Base-by-base conservation (phyloP, 257 asterid species). In the Voacanga thouarsii region DNA sequence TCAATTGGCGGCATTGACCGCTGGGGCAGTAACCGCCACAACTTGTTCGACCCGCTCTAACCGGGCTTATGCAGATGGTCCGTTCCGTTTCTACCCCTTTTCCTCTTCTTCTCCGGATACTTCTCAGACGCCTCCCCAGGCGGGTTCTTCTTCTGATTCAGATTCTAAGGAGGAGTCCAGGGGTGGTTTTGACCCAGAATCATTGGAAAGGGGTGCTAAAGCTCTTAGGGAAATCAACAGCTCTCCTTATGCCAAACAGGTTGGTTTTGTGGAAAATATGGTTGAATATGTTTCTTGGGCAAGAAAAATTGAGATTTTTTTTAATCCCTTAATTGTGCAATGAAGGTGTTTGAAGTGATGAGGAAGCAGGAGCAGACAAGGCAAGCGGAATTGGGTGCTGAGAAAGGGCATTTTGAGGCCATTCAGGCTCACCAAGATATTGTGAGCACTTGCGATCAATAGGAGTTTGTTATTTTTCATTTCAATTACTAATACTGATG, bases 341-440 rank as follows among this genome's bases (percentile, higher is more conserved):
- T 79, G 74, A 80, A 94, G 99, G 94, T 89, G 63, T 95, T 91
- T 68, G 95, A 91, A 41, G 80, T 95, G 59, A 95, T 93, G 99
- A 90, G 98, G 79, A 85, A 88, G 90, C 99, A 95, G 88, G 99
- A 95, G 67, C 90, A 90, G 72, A 68, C 86, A 11, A 88, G 99
- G 82, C 88, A 85, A 59, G 84, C 90, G 7, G 99, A 95, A 83
- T 77, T 90, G 88, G 89, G 80, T 0, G 98, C 99, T 0, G 97
- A 95, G 87, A 93, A 86, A 87, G 89, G 90, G n/a, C 85, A 93
- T 82, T 91, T 71, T 79, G 96, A 87, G 65, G 96, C 96, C 55
- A 84, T 89, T 80, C 96, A 93, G 84, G 80, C 98, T 67, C 94
- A 87, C 51, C 88, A 86, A 43, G 98, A 93, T 83, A 92, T 96